phyloP scores from a whole-genome alignment of 148 eudicot species.

The Chenopodium formosanum region DNA sequence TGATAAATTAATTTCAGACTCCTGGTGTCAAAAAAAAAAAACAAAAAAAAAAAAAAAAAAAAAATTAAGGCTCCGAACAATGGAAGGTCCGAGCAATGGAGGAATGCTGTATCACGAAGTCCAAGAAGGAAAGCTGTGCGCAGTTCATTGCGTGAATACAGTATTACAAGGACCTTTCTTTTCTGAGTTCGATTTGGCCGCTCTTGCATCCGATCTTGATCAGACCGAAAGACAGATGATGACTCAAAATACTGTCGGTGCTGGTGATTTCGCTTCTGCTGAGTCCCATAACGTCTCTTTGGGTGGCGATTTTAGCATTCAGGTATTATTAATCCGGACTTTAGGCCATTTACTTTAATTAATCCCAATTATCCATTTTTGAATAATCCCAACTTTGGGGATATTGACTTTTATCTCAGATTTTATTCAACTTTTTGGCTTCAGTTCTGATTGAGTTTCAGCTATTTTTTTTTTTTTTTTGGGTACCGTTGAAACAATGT shows the following conservation, averaged over 20 bases:
- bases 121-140: constrained; percentile 92
- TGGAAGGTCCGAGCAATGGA: constrained; percentile 81
- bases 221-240: constrained; percentile 72
- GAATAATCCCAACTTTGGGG: no score
- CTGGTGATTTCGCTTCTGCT: constrained; percentile 37
- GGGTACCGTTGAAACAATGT: neutral
- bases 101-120: constrained; percentile 97
- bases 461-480: neutral
- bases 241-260: constrained; percentile 38
- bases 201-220: constrained; percentile 90
- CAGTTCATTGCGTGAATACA: constrained; percentile 95
- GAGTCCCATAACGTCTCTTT: constrained; percentile 85
- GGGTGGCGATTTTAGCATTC: constrained; percentile 95
- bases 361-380: no score
- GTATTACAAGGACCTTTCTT: constrained; percentile 94
- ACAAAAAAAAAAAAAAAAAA: no score
- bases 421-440: neutral
- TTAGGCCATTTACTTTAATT: no score
- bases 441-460: neutral
- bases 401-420: neutral
- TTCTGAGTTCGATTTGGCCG: constrained; percentile 92
- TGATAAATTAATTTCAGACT: no score
- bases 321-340: constrained; percentile 38
- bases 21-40: no score
- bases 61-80: neutral